Percentiles rank a stretch among this genome's conserved stretches.
phyloP scores from a whole-genome alignment of 306 rosid genomes.

The Vigna radiata region DNA sequence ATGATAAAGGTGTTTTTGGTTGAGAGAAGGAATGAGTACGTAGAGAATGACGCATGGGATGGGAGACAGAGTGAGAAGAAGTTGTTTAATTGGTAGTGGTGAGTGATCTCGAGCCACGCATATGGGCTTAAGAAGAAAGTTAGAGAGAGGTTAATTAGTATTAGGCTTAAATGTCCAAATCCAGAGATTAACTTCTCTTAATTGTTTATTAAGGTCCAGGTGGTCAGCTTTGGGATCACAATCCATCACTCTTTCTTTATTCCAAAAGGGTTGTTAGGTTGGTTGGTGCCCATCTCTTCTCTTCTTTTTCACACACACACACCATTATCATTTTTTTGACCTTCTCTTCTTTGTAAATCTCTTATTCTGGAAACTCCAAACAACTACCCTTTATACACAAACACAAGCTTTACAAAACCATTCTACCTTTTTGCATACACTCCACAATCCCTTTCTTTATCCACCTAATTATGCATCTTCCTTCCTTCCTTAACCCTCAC shows the following conservation, averaged over 20 bases:
- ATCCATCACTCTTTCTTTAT: slow-evolving; percentile 26
- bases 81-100: slow-evolving; percentile 33
- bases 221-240: slow-evolving; percentile 78
- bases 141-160: slow-evolving; percentile 45
- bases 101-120: slow-evolving; percentile 90
- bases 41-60: slow-evolving; percentile 63
- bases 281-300: background rate
- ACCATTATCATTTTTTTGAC: background rate
- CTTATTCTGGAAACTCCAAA: background rate
- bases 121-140: slow-evolving; percentile 45
- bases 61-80: slow-evolving; percentile 17
- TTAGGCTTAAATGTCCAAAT: slow-evolving; percentile 54
- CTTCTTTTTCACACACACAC: background rate
- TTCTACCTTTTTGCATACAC: background rate
- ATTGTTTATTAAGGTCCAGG: slow-evolving; percentile 63
- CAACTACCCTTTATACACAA: background rate
- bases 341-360: background rate
- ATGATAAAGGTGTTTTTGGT: too few relatives aligned
- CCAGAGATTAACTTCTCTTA: slow-evolving; percentile 57
- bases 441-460: background rate
- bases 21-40: slow-evolving; percentile 25
- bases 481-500: background rate
- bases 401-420: background rate
- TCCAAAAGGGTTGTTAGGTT: background rate
- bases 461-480: background rate